A percentile compares a stretch with the other conserved stretches of the same genome.
Evolutionary conservation across 2,329 filamentous ascomycete species (phyloP).

Genomic region (Fusarium duplospermum): DNA sequence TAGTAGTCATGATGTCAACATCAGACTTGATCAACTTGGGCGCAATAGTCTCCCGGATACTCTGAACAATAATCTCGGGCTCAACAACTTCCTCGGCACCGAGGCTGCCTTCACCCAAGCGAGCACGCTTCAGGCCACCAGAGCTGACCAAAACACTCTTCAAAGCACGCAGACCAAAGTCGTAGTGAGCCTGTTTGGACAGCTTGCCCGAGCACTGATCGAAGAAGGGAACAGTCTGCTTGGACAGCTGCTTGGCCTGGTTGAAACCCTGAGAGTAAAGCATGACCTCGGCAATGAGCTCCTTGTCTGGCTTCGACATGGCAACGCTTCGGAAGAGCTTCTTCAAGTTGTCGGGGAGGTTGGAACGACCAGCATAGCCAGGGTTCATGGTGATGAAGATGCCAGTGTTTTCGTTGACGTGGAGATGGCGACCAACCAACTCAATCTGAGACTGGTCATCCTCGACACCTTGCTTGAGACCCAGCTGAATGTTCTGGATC

Average conservation of each 20-base stretch:
- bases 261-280: slow-evolving; percentile 99
- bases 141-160: slow-evolving; percentile 99
- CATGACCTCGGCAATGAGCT: slow-evolving; percentile 99
- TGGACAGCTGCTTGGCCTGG: slow-evolving; percentile 92
- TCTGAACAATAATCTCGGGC: slow-evolving; percentile 98
- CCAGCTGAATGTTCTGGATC: slow-evolving; percentile 98
- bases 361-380: slow-evolving; percentile 97
- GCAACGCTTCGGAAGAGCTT: slow-evolving; percentile 99
- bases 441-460: slow-evolving; percentile 92
- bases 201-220: slow-evolving; percentile 84
- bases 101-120: slow-evolving; percentile 70
- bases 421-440: slow-evolving; percentile 88
- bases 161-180: slow-evolving; percentile 95
- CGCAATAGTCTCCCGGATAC: slow-evolving; percentile 96
- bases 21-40: slow-evolving; percentile 95
- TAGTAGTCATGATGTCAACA: slow-evolving; percentile 85
- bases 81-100: slow-evolving; percentile 82
- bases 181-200: slow-evolving; percentile 98
- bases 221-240: slow-evolving; percentile 98
- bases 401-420: slow-evolving; percentile 91
- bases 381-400: slow-evolving; percentile 99
- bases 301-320: slow-evolving; percentile 99
- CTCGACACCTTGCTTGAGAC: slow-evolving; percentile 84
- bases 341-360: slow-evolving; percentile 98
- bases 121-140: slow-evolving; percentile 90